Evolutionary conservation across 2,329 filamentous ascomycete genomes (phyloP), one percentile per base, ranked within the genome.

Genomic region (Pseudocercospora pini-densiflorae): DNA sequence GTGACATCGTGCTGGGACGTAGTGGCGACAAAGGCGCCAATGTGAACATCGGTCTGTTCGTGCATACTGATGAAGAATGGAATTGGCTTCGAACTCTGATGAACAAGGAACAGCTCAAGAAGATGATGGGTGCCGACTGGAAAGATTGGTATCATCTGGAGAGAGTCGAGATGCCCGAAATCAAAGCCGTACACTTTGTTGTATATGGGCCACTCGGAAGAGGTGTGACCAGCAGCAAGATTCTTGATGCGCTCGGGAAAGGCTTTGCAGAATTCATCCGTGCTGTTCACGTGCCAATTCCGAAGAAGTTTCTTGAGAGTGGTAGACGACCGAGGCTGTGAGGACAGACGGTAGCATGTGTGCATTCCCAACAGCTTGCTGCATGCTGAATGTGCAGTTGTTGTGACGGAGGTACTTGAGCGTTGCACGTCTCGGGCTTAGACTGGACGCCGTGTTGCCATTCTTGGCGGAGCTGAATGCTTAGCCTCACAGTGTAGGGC

Each of bases 151-250:
- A 75, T 51, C 65, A 66, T 5, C 71, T 81, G 45, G 78, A 80
- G 68, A 72, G 79, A 1, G 78, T 79, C 57, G 79, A 81, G 67
- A 74, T 81, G 67, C 75, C 74, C 0, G 73, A 77, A 16, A 76
- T 81, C 21, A 70, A 72, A 27, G 79, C 79, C 2, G 79, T 82
- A 51, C 80, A 82, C 69, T 81, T 81, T 27, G 70, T 73, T 14
- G 61, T 74, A 3, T 73, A 72, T 59, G 72, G 71, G 3, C 68
- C 67, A 4, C 53, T 74, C 9, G 72, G 69, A 23, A 60, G 72
- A 63, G 72, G 72, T 24, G 67, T 73, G 43, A 72, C 67, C 16
- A 70, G 66, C 55, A 71, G 68, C 14, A 72, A 65, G 57, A 61
- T 71, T 16, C 59, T 74, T 29, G 72, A 74, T 61, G 64, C 64